Evolutionary conservation across 225 moss, liverwort and hornwort genomes (phyloP), one percentile per base, ranked within the genome.

Genomic region (Bryoerythrophyllum caledonicum): DNA sequence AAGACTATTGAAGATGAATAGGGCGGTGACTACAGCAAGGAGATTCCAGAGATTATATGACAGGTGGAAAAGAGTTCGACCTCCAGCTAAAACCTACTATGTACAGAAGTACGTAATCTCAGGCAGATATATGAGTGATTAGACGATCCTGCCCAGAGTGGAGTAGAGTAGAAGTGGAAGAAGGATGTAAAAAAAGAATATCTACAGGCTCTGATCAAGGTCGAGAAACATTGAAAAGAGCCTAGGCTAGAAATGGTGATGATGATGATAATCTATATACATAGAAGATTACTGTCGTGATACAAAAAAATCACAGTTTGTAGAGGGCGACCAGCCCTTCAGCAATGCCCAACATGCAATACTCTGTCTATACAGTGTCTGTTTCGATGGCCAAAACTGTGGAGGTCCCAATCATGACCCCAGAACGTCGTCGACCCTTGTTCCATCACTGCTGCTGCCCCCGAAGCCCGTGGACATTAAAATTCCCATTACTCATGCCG

Each of bases 321-420:
- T 77, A 77, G 70, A 77, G 70, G 27, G 28, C 70, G 70, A 77
- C 53, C 70, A 70, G 77, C 53, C 69, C 62, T 70, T 77, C 77
- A 77, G 77, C 70, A 40, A 52, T 54, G 70, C 69, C 70, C 53
- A 55, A 49, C 25, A 37, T 37, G 72, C 20, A 73, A 61, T 52
- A 63, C 51, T 76, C 57, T 55, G 46, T 72, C 72, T 76, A 32
- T 72, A 72, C 72, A 72, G 57, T 72, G 72, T 61, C 73, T 32
- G 61, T 34, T 48, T 60, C 72, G 48, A 72, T 61, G 30, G 44
- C 70, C 77, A 77, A 77, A 77, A 77, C 77, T 77, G 67, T 53
- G 69, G 38, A 74, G 63, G 54, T 74, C 64, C 32, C 49, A 38
- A 61, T 12, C 75, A 75, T 67, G 67, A 75, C 56, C 67, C 67